Base-by-base conservation (phyloP, 202 grass and related monocot genomes). In the Bolboschoenoplectus hybrid region DNA sequence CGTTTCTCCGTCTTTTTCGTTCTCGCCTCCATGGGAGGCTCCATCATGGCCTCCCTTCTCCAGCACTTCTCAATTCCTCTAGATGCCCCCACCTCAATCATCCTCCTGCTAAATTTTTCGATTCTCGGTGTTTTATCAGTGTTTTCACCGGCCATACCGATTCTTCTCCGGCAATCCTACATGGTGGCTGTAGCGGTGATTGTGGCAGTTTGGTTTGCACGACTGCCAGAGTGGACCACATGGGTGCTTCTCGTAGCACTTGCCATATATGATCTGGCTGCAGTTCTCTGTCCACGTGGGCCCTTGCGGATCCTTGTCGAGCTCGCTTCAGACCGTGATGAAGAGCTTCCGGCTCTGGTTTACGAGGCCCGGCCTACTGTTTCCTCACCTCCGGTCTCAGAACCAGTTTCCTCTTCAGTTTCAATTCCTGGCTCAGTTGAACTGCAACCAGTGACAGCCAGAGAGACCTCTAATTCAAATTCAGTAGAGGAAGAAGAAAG, bases 1-100 rank as follows among this genome's bases (percentile, higher is more conserved):
- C 93, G 96, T 17, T 94, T 96, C 86, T 98, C 96, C 40, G 91
- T 94, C 68, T 98, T 98, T 90, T 96, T 98, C 89, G 91, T 98
- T 70, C 86, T 98, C 63, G 88, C 91, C 85, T 94, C 93, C 84
- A 96, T 98, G 96, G 96, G 93, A 53, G 96, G 96, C 12, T 84
- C 89, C 79, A 91, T 98, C 84, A 82, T 87, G 66, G 77, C 88
- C 52, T 80, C 89, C 58, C 49, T 94, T 46, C 91, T 98, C 64
- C 90, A 89, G 70, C 91, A 84, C 82, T 36, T 96, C 56, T 82
- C n/a, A 61, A 74, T 87, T 16, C 96, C 93, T 16, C 86, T 98
- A 13, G 96, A 98, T 63, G 96, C 93, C 50, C 68, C 82, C 41
- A 89, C 93, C 45, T 87, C 61, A 36, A 71, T 96, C 47, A 69